These are phyloP conservation scores for Tremella mesenterica DNA, from an alignment of 768 basidiomycete genomes.

Conservation along the genomic window DNA sequence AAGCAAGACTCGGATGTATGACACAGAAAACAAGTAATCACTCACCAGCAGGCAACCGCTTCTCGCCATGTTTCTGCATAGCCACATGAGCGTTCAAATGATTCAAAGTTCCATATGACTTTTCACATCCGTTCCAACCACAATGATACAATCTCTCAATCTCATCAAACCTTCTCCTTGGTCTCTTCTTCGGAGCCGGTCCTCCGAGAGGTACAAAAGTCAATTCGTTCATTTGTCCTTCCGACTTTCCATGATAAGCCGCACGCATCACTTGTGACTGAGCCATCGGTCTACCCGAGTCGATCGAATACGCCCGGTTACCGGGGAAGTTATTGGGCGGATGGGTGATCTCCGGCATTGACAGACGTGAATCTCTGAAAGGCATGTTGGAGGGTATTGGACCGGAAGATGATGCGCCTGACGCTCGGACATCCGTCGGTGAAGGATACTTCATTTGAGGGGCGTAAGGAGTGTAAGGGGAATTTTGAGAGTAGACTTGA, in stretches of 20 bases:
- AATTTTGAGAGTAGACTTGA: slow-evolving; percentile 2
- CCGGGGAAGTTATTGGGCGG: slow-evolving; percentile 4
- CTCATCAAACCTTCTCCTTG: slow-evolving; percentile 58
- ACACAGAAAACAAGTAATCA: slow-evolving; percentile 12
- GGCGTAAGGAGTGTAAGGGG: background rate
- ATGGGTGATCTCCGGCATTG: slow-evolving; percentile 1
- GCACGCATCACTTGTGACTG: slow-evolving; percentile 10
- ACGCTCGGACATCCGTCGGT: too few species aligned
- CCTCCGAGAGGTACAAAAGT: slow-evolving; percentile 29
- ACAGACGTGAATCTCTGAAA: slow-evolving; percentile 4
- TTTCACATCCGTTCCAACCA: slow-evolving; percentile 54
- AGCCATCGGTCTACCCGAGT: background rate
- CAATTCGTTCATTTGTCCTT: slow-evolving; percentile 1
- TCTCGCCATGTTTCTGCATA: slow-evolving; percentile 93
- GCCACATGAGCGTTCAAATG: slow-evolving; percentile 95
- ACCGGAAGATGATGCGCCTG: slow-evolving; percentile 2
- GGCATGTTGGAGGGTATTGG: background rate
- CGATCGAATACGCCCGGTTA: slow-evolving; percentile 9
- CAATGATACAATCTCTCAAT: slow-evolving; percentile 89
- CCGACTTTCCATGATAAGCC: slow-evolving; percentile 3
- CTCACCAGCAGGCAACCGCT: slow-evolving; percentile 82
- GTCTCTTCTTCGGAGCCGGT: slow-evolving; percentile 44
- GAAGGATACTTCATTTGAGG: background rate
- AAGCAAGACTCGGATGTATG: too few species aligned
- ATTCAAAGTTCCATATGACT: slow-evolving; percentile 88